Percentiles rank a stretch among this genome's conserved stretches.
These are phyloP conservation scores for Ustilago loliicola DNA, from an alignment of 1,284 basidiomycete genomes.

Conservation along the genomic window DNA sequence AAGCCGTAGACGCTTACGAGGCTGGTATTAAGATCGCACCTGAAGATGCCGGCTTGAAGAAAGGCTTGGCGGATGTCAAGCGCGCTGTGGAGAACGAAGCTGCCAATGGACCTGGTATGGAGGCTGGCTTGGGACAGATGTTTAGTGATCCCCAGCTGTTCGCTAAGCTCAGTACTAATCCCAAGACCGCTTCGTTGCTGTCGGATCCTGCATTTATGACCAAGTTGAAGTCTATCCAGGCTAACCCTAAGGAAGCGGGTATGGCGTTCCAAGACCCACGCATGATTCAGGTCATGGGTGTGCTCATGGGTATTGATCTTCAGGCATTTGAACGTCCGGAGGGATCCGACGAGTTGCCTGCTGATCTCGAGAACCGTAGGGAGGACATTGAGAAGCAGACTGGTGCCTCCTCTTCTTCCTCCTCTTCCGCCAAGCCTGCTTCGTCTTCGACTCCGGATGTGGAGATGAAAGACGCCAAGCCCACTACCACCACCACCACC, in stretches of 20 bases:
- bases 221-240: conserved; percentile 71
- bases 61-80: conserved; percentile 78
- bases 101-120: conserved; percentile 68
- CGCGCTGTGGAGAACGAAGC: conserved; percentile 68
- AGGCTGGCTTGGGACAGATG: conserved; percentile 79
- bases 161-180: conserved; percentile 85
- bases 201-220: conserved; percentile 79
- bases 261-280: conserved; percentile 81
- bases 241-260: conserved; percentile 65
- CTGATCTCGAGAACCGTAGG: conserved; percentile 72
- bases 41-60: conserved; percentile 83
- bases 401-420: conserved; percentile 23
- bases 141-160: conserved; percentile 88
- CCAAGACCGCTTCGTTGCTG: conserved; percentile 85
- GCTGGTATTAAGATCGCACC: conserved; percentile 82
- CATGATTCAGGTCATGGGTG: conserved; percentile 91
- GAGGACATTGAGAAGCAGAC: conserved; percentile 68
- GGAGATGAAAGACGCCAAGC: conserved; percentile 42
- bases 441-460: conserved; percentile 32
- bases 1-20: conserved; percentile 86
- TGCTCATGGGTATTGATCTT: conserved; percentile 92
- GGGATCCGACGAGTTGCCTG: conserved; percentile 84
- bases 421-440: conserved; percentile 6
- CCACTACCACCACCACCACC: conserved; percentile 8
- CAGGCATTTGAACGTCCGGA: conserved; percentile 87